Conservation (phyloP, 2,329 filamentous ascomycete genomes). For the Trichophyton verrucosum region DNA sequence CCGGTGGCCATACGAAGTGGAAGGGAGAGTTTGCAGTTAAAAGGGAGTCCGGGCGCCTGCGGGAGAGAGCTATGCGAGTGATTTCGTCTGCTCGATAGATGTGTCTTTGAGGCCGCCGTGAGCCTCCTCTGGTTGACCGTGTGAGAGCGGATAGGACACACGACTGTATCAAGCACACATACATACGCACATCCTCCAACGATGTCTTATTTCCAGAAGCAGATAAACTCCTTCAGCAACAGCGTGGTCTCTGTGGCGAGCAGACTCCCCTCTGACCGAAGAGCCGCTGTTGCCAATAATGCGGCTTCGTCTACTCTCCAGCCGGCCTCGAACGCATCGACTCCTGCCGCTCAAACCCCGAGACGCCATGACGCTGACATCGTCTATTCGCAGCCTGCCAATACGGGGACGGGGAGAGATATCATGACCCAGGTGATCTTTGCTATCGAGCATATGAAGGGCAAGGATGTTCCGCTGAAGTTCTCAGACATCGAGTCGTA, state of each 20-base stretch:
- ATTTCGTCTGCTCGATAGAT: not conserved
- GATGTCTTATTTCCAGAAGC: constrained; percentile 56
- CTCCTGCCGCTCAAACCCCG: constrained; percentile 37
- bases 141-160: not conserved
- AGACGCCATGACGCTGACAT: constrained; percentile 47
- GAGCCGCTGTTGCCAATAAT: constrained; percentile 44
- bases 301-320: constrained; percentile 31
- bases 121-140: not conserved
- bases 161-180: no score
- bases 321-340: constrained; percentile 26
- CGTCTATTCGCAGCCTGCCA: constrained; percentile 63
- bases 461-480: constrained; percentile 54
- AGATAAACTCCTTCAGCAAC: constrained; percentile 51
- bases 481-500: constrained; percentile 70
- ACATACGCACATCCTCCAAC: constrained; percentile 14
- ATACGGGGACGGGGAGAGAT: constrained; percentile 63
- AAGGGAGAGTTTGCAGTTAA: not conserved
- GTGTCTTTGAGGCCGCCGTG: not conserved
- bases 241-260: constrained; percentile 51
- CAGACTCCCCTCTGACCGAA: constrained; percentile 45
- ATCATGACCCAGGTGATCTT: constrained; percentile 81
- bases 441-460: constrained; percentile 69
- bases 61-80: constrained; percentile 2
- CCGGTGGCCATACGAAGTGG: not conserved
- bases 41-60: not conserved